These are phyloP conservation scores for Sugiyamaella qingdaonensis DNA, from an alignment of 805 yeast species.

Conservation along the genomic window DNA sequence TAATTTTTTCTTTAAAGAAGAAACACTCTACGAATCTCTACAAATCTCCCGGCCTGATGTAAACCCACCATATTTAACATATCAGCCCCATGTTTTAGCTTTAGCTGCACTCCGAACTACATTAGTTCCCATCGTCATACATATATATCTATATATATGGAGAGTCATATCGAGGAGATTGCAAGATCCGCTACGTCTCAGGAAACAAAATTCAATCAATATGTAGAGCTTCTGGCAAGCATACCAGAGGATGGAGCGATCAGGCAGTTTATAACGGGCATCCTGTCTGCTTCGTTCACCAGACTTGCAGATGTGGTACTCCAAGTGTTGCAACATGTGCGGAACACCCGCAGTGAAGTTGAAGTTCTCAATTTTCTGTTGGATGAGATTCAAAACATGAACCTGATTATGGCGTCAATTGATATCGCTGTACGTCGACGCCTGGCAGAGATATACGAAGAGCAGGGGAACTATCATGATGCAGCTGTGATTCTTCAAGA, in stretches of 20 bases:
- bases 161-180: neutral
- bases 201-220: neutral
- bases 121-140: too few relatives aligned
- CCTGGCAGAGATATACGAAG: constrained; percentile 26
- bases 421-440: constrained; percentile 24
- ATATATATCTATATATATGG: neutral
- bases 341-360: neutral
- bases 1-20: too few relatives aligned
- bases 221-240: neutral
- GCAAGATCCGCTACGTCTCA: neutral
- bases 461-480: constrained; percentile 12
- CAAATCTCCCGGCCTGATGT: neutral
- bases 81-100: neutral
- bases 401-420: constrained; percentile 24
- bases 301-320: neutral
- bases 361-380: neutral
- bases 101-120: neutral
- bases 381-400: constrained; percentile 12
- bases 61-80: neutral
- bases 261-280: neutral
- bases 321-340: neutral
- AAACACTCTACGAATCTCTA: too few relatives aligned
- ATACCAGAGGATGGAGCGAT: neutral
- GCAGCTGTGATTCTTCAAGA: constrained; percentile 29
- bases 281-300: neutral